Percentiles rank a stretch among this genome's conserved stretches.
Conservation (phyloP, 495 filamentous ascomycete genomes). For the Penicillium manginii region DNA sequence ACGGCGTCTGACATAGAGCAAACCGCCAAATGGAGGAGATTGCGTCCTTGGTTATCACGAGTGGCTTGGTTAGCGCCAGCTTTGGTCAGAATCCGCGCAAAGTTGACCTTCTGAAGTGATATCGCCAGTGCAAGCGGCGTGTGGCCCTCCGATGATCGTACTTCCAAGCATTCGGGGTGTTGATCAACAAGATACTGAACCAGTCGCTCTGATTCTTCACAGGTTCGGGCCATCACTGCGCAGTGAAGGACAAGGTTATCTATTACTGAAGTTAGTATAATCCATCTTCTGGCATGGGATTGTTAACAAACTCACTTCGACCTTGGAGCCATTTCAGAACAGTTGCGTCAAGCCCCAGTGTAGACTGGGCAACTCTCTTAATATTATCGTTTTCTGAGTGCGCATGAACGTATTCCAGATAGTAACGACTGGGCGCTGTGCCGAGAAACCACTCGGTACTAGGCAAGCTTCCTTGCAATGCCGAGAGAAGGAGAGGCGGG, state of each 20-base stretch:
- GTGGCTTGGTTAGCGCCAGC: slow-evolving; percentile 67
- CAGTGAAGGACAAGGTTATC: slow-evolving; percentile 68
- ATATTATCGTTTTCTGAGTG: slow-evolving; percentile 59
- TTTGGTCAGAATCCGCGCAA: slow-evolving; percentile 61
- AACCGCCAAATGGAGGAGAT: slow-evolving; percentile 58
- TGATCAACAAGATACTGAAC: slow-evolving; percentile 63
- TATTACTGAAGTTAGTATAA: slow-evolving; percentile 24
- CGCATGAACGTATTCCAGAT: slow-evolving; percentile 62
- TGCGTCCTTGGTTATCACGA: slow-evolving; percentile 56
- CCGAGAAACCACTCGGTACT: slow-evolving; percentile 72
- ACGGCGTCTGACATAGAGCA: slow-evolving; percentile 34
- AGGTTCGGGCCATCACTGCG: slow-evolving; percentile 54
- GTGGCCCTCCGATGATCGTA: slow-evolving; percentile 53
- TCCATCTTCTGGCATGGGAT: background rate
- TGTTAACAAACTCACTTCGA: slow-evolving; percentile 42
- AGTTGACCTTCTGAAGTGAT: slow-evolving; percentile 48
- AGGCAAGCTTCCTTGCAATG: slow-evolving; percentile 57
- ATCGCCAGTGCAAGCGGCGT: slow-evolving; percentile 68
- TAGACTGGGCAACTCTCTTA: slow-evolving; percentile 53
- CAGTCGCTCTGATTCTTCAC: slow-evolving; percentile 50
- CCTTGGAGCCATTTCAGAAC: slow-evolving; percentile 63
- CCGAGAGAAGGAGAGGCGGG: slow-evolving; percentile 64
- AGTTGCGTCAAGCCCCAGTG: slow-evolving; percentile 61
- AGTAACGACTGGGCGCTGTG: slow-evolving; percentile 62
- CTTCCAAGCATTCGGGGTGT: slow-evolving; percentile 60